Base-by-base conservation (phyloP, 2,329 filamentous ascomycete genomes). In the Diaporthe batatas region DNA sequence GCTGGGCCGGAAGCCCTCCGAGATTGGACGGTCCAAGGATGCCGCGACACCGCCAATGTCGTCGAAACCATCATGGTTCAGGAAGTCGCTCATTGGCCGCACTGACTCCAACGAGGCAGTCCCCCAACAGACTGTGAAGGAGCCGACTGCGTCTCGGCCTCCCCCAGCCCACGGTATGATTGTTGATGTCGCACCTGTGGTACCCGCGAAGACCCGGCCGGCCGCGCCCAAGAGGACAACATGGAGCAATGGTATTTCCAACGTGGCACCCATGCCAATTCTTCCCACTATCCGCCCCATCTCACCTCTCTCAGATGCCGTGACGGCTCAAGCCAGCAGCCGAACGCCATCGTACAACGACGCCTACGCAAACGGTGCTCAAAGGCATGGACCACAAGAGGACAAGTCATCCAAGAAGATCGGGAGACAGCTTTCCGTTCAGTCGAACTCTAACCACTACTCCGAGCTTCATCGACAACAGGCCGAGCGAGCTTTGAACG, bases 51-150 rank as follows among this genome's bases (percentile, higher is more conserved):
- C 87, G 0, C 86, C 92, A 11, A 87, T 93, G 23, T 89, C 92
- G 2, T 90, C 93, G 6, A 98, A 98, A 84, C 93, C 94, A 32
- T 98, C 96, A 0, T 99, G 96, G 96, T 98, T 99, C 84, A 91
- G 96, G 76, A 95, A 97, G 81, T 98, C 96, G 16, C 88, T 99
- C 72, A 97, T 98, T 79, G 92, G 93, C 72, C 90, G 93, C 73
- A 91, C 92, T 58, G 92, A 94, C 62, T 91, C 87, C 77, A 86
- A 90, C 14, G 92, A 93, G 70, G 86, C 88, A n/a, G 84, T 90
- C 11, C 79, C 86, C 23, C 83, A 86, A 70, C 78, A 85, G 21
- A 83, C 82, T 32, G 79, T 80, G 34, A 90, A 90, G 79, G 88
- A 89, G 32, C 80, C 79, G 23, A 76, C 78, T 36, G 82, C 83